Evolutionary conservation across 352 stramenopile species (phyloP).

Genomic region (Blastocystis sp.): DNA sequence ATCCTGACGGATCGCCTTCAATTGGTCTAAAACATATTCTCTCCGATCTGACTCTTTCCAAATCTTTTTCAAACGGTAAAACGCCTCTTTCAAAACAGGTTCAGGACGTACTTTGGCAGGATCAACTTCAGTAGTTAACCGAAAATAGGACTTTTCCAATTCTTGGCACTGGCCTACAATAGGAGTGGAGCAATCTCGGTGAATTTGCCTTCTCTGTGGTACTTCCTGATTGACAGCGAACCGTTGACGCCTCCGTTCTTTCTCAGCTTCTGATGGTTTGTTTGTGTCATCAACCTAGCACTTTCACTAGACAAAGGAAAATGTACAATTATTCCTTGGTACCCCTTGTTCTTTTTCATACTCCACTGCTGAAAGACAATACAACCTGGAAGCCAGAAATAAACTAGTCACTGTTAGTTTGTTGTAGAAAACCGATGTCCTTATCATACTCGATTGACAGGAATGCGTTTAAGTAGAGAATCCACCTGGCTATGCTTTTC

Average conservation of each 20-base stretch:
- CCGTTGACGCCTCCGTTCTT: background rate
- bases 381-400: background rate
- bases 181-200: background rate
- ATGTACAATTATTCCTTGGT: background rate
- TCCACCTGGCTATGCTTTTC: no score
- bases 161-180: background rate
- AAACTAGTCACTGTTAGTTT: background rate
- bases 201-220: background rate
- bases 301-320: background rate
- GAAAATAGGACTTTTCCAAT: slow-evolving; percentile 43
- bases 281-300: background rate
- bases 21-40: slow-evolving; percentile 79
- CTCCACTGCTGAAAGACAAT: background rate
- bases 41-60: background rate
- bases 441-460: background rate
- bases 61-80: background rate
- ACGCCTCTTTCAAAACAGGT: slow-evolving; percentile 10
- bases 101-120: background rate
- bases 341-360: background rate
- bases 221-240: background rate
- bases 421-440: background rate
- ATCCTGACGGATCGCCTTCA: slow-evolving; percentile 98
- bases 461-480: background rate
- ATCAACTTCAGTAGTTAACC: background rate
- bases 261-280: background rate